Evolutionary conservation across 495 filamentous ascomycete genomes (phyloP).

Genomic region (Saxophila tyrrhenica): DNA sequence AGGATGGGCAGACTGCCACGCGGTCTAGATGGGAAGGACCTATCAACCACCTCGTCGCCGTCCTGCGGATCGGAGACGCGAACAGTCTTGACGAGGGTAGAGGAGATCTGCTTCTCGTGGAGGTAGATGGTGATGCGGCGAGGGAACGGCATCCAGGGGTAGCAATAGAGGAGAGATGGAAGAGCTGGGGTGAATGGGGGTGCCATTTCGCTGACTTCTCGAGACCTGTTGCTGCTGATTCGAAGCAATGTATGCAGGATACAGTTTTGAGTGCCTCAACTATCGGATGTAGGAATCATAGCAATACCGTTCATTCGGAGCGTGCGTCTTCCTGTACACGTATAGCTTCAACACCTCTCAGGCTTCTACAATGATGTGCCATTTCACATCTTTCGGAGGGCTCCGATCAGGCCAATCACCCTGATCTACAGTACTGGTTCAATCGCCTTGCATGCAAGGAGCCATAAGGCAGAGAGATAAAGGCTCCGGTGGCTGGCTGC

Average conservation of each 20-base stretch:
- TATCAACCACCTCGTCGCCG: neutral
- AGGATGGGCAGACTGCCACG: conserved; percentile 2
- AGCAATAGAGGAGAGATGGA: conserved; percentile 1
- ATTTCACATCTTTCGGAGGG: neutral
- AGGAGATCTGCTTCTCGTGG: conserved; percentile 1
- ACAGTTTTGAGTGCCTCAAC: too few relatives aligned
- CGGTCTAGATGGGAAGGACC: neutral
- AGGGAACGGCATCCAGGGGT: conserved; percentile 6
- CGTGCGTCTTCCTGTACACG: neutral
- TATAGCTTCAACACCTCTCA: neutral
- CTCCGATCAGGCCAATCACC: neutral
- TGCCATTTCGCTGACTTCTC: neutral
- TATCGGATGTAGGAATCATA: too few relatives aligned
- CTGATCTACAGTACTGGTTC: neutral
- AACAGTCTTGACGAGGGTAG: neutral
- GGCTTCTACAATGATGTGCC: neutral
- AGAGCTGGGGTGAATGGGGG: neutral
- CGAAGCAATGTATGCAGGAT: neutral
- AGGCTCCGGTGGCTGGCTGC: neutral
- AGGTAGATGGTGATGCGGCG: conserved; percentile 5
- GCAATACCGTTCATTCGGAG: neutral
- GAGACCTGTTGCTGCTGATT: neutral
- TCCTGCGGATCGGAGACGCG: conserved; percentile 1
- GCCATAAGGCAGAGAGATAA: neutral
- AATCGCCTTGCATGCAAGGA: neutral